Evolutionary conservation across 495 filamentous ascomycete genomes (phyloP).

Genomic region (Neurospora sp.): DNA sequence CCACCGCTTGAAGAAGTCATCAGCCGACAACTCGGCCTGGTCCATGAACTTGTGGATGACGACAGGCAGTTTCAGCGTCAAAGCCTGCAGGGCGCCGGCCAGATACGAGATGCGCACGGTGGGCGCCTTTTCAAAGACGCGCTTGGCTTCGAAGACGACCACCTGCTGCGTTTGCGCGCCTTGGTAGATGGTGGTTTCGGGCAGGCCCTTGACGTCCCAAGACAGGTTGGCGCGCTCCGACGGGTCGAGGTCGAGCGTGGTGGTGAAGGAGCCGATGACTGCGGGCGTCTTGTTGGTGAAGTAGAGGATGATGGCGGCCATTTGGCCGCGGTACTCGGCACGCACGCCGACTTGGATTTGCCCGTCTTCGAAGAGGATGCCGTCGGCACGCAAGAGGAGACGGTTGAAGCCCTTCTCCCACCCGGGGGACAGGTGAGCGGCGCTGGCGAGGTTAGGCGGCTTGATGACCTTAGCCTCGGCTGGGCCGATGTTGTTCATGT

Average conservation of each 20-base stretch:
- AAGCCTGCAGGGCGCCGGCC: conserved; percentile 83
- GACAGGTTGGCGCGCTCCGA: conserved; percentile 58
- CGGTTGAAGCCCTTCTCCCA: conserved; percentile 90
- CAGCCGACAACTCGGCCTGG: conserved; percentile 64
- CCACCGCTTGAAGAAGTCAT: conserved; percentile 99
- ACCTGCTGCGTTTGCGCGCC: conserved; percentile 83
- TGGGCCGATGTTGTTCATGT: conserved; percentile 52
- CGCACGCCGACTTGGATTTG: conserved; percentile 91
- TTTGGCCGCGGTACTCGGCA: conserved; percentile 84
- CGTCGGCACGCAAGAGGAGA: conserved; percentile 68
- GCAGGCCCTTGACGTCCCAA: conserved; percentile 75
- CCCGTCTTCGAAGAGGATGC: conserved; percentile 85
- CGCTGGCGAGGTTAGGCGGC: conserved; percentile 75
- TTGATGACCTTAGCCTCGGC: conserved; percentile 48
- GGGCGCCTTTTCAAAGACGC: conserved; percentile 71
- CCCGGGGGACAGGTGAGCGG: conserved; percentile 84
- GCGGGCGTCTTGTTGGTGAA: conserved; percentile 87
- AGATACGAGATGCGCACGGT: conserved; percentile 92
- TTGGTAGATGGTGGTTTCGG: conserved; percentile 68
- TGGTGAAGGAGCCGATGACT: conserved; percentile 80
- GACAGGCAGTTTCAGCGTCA: conserved; percentile 85
- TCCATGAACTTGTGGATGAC: conserved; percentile 95
- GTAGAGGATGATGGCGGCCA: conserved; percentile 92
- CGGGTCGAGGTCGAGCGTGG: conserved; percentile 74
- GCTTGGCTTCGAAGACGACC: conserved; percentile 80